Evolutionary conservation across 371 early-diverging fungal genomes (phyloP), one percentile per base, ranked within the genome.

Genomic region (Mortierella sp.): DNA sequence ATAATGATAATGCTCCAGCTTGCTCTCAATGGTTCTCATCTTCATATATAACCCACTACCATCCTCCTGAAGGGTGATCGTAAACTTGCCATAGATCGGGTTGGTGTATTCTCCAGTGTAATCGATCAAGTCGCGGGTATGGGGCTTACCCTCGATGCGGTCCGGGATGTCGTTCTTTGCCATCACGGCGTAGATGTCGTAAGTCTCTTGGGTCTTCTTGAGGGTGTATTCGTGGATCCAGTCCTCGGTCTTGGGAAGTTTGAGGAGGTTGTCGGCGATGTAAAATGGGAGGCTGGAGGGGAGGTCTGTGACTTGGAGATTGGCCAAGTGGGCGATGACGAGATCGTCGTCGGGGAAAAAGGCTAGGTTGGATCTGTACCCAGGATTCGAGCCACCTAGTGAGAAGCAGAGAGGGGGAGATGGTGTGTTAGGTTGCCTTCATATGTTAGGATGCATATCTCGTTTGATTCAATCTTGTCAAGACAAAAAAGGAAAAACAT

Each of bases 271-370:
- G 44, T 80, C 80, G 27, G 75, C 80, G 32, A 80, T 75, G 32
- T 80, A 71, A 46, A 38, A 80, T 27, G 46, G n/a, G n/a, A 72
- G 6, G 7, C 43, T n/a, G 35, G 12, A 2, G 4, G 51, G 41
- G 35, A 80, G 75, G 0, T 32, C 49, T 3, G 29, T 75, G 21
- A 21, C 16, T 4, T 70, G 44, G 12, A 70, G 49, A 55, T 80
- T 78, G 55, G 54, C 43, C 24, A 78, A n/a, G 41, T 68, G 65
- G 5, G 74, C 74, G 24, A 78, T 21, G 44, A 74, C 79, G 5
- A 78, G 54, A 24, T 78, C 74, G 24, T 60, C 55, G 18, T 78
- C 51, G 24, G 74, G 79, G 70, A 74, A 78, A 10, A 78, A 29
- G 43, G 70, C 58, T 29, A 78, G 5, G 10, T 65, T 29, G 24